These are phyloP conservation scores for Galerina marginata DNA, from an alignment of 768 basidiomycete species.

Conservation along the genomic window DNA sequence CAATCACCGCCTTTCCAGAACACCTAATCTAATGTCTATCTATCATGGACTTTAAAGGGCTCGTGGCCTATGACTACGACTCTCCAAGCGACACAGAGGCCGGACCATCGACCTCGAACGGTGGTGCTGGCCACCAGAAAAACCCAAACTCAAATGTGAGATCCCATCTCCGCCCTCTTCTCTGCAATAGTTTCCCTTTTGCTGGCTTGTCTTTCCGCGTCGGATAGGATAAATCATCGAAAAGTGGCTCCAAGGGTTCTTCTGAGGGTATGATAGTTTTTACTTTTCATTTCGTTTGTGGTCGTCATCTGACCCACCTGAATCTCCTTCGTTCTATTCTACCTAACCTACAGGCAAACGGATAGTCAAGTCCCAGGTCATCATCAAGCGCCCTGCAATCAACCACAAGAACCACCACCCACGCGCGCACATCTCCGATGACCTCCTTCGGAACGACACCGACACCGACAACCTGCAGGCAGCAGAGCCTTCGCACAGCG, in stretches of 20 bases:
- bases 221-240: constrained; percentile 68
- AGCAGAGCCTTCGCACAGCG: constrained; percentile 14
- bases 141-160: constrained; percentile 60
- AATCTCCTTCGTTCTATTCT: background rate
- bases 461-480: constrained; percentile 8
- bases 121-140: constrained; percentile 2
- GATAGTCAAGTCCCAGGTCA: constrained; percentile 58
- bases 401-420: constrained; percentile 54
- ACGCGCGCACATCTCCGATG: constrained; percentile 55
- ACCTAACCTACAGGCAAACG: constrained; percentile 38
- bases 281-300: constrained; percentile 14
- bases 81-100: constrained; percentile 63
- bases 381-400: constrained; percentile 58
- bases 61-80: constrained; percentile 69
- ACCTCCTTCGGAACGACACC: constrained; percentile 33
- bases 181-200: constrained; percentile 65
- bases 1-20: background rate
- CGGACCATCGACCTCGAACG: constrained; percentile 38
- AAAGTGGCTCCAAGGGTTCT: constrained; percentile 37
- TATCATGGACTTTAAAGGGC: constrained; percentile 42
- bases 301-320: background rate
- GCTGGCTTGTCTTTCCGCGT: constrained; percentile 61
- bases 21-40: background rate
- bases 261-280: constrained; percentile 46
- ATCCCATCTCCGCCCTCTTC: constrained; percentile 44